A percentile compares a stretch with the other conserved stretches of the same genome.
Evolutionary conservation across 768 basidiomycete species (phyloP).

Genomic region (Chiua virens): DNA sequence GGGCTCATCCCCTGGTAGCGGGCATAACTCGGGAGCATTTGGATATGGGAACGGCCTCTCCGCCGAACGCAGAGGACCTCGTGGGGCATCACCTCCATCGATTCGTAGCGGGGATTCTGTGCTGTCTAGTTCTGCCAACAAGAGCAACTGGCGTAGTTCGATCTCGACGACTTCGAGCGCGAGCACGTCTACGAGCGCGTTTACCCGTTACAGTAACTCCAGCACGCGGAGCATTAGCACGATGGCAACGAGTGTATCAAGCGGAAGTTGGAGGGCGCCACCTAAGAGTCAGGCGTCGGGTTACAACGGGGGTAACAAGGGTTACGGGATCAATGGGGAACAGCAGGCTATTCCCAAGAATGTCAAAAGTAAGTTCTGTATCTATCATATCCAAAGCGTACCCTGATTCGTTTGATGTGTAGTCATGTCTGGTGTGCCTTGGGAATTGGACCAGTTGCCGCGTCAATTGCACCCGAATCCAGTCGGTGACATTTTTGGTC

Average conservation of each 20-base stretch:
- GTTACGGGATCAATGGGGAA: slow-evolving; percentile 18
- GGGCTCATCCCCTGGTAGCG: slow-evolving; percentile 17
- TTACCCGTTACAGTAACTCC: slow-evolving; percentile 73
- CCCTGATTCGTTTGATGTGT: slow-evolving; percentile 4
- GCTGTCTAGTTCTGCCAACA: slow-evolving; percentile 44
- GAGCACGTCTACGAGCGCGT: slow-evolving; percentile 66
- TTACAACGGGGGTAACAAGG: slow-evolving; percentile 10
- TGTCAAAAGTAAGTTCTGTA: slow-evolving; percentile 73
- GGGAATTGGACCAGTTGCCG: slow-evolving; percentile 69
- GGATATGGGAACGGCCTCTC: slow-evolving; percentile 8
- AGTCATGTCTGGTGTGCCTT: slow-evolving; percentile 80
- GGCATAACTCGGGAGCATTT: slow-evolving; percentile 9
- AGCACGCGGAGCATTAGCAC: slow-evolving; percentile 76
- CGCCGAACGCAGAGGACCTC: slow-evolving; percentile 39
- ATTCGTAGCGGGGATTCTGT: slow-evolving; percentile 54
- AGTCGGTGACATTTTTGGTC: slow-evolving; percentile 59
- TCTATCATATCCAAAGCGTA: not conserved
- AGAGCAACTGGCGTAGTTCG: slow-evolving; percentile 73
- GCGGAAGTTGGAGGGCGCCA: slow-evolving; percentile 68
- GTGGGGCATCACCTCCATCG: slow-evolving; percentile 60
- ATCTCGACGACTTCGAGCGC: slow-evolving; percentile 69
- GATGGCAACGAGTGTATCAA: slow-evolving; percentile 76
- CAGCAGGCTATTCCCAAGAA: slow-evolving; percentile 55
- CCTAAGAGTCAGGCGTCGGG: slow-evolving; percentile 16
- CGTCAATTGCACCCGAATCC: slow-evolving; percentile 63